A percentile compares a stretch with the other conserved stretches of the same genome.
Evolutionary conservation across 495 filamentous ascomycete genomes (phyloP).

Genomic region (Lepraria neglecta): DNA sequence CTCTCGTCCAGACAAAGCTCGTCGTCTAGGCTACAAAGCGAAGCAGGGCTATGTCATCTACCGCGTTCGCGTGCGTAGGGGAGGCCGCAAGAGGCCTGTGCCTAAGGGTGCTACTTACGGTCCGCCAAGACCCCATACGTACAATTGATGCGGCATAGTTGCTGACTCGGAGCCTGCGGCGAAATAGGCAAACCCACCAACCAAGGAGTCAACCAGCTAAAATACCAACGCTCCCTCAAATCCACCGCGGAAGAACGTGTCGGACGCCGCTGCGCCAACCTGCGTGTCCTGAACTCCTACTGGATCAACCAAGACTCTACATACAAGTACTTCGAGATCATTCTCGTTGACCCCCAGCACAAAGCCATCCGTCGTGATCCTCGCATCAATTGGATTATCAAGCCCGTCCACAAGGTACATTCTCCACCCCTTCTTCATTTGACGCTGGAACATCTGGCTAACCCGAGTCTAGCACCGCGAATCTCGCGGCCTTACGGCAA

Average conservation of each 20-base stretch:
- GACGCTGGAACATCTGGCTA: neutral
- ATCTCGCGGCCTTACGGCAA: slow-evolving; percentile 88
- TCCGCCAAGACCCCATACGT: slow-evolving; percentile 39
- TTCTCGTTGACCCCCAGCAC: slow-evolving; percentile 99
- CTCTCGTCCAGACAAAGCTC: slow-evolving; percentile 98
- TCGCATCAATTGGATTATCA: slow-evolving; percentile 99
- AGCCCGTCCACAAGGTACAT: slow-evolving; percentile 86
- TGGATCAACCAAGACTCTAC: slow-evolving; percentile 99
- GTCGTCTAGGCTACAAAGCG: slow-evolving; percentile 99
- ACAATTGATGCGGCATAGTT: neutral
- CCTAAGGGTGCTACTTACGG: slow-evolving; percentile 98
- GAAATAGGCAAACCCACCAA: slow-evolving; percentile 93
- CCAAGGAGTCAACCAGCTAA: slow-evolving; percentile 99
- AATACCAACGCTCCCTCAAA: slow-evolving; percentile 98
- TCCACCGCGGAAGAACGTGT: slow-evolving; percentile 99
- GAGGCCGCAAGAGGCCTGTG: slow-evolving; percentile 92
- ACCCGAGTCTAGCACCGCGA: slow-evolving; percentile 71
- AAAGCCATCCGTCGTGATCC: slow-evolving; percentile 98
- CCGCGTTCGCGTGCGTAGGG: slow-evolving; percentile 92
- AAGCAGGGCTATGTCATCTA: slow-evolving; percentile 99
- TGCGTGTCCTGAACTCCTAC: slow-evolving; percentile 99
- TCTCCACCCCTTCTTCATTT: neutral
- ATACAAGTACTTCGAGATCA: slow-evolving; percentile 99
- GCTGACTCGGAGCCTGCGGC: slow-evolving; percentile 21
- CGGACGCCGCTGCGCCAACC: slow-evolving; percentile 94